Evolutionary conservation across 1,139 yeast genomes (phyloP).

Genomic region (Pichia cactophila): DNA sequence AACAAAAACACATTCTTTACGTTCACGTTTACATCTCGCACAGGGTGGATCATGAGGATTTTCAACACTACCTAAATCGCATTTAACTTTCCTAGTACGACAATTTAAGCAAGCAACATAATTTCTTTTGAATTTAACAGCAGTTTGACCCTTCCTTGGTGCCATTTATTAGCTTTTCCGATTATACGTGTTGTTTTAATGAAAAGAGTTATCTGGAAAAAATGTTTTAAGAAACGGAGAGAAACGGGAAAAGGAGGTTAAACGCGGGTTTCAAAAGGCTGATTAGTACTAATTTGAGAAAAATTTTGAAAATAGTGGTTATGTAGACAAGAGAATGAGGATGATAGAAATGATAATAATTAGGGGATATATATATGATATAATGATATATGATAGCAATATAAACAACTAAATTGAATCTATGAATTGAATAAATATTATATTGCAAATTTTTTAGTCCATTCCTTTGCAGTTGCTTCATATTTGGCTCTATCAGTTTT

Average conservation of each 20-base stretch:
- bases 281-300: not conserved
- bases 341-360: no score
- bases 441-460: conserved; percentile 98
- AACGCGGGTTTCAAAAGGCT: not conserved
- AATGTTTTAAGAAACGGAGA: not conserved
- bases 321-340: no score
- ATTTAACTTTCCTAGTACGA: conserved; percentile 71
- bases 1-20: conserved; percentile 73
- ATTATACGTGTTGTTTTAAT: no score
- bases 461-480: conserved; percentile 96
- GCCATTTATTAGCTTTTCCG: not conserved
- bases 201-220: no score
- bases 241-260: not conserved
- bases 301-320: not conserved
- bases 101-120: conserved; percentile 83
- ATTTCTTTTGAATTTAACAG: conserved; percentile 41
- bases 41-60: conserved; percentile 79
- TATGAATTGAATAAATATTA: conserved; percentile 27
- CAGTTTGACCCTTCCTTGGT: conserved; percentile 11
- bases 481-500: conserved; percentile 91
- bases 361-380: not conserved
- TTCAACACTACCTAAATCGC: conserved; percentile 74
- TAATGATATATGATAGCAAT: not conserved
- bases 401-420: not conserved
- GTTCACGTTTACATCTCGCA: conserved; percentile 72